Percentiles rank a stretch among this genome's conserved stretches.
These are phyloP conservation scores for Zymoseptoria ardabiliae DNA, from an alignment of 2,329 filamentous ascomycete genomes.

Conservation along the genomic window DNA sequence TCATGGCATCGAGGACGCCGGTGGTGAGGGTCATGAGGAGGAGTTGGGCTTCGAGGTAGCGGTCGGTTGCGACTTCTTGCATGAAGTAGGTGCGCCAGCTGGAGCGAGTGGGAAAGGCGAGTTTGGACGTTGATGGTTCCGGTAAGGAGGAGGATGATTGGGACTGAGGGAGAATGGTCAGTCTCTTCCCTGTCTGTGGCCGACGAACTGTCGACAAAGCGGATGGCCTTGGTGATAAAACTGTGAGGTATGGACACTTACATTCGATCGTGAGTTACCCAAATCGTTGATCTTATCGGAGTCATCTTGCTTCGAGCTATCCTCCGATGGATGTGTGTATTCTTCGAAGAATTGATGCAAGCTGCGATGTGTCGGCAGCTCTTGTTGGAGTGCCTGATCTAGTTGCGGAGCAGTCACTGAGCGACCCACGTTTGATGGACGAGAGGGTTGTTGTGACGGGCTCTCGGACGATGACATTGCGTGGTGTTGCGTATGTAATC, in stretches of 20 bases:
- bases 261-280: neutral
- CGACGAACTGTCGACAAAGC: neutral
- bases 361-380: neutral
- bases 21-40: conserved; percentile 25
- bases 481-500: neutral
- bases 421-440: neutral
- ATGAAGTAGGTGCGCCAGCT: conserved; percentile 20
- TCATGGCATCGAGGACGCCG: conserved; percentile 24
- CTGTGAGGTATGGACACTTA: neutral
- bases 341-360: neutral
- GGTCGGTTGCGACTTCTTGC: conserved; percentile 22
- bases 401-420: neutral
- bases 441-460: neutral
- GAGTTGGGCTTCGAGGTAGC: conserved; percentile 21
- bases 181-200: neutral
- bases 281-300: neutral
- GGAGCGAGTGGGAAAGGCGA: neutral
- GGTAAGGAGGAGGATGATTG: neutral
- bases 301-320: neutral
- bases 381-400: neutral
- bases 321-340: neutral
- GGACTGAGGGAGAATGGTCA: neutral
- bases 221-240: too few relatives aligned
- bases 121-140: neutral
- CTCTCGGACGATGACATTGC: neutral